Evolutionary conservation across 2,329 filamentous ascomycete species (phyloP), one percentile per base, ranked within the genome.

Genomic region (Septoria linicola): DNA sequence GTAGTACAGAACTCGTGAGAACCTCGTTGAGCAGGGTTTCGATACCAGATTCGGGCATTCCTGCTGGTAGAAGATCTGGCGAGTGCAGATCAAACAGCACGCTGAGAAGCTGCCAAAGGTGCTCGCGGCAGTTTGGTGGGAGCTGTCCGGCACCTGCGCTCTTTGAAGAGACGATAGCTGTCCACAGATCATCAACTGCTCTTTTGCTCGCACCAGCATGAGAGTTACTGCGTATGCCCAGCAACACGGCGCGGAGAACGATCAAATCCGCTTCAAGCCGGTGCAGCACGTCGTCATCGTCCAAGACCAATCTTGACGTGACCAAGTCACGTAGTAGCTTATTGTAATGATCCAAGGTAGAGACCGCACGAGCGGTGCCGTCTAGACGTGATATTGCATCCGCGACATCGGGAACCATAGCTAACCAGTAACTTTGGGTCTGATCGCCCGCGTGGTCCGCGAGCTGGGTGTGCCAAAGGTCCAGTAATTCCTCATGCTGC

Each of bases 381-480:
- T 25, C 16, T 11, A 36, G 14, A 19, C 17, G 39, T 40, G 44
- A 36, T 48, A 48, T 21, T 10, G 36, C 44, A 8, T 40, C 36
- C 4, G 23, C 36, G 16, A 48, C 31, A 10, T 31, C 25, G 25
- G 35, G 35, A 17, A 40, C 44, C 17, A 48, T 20, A 14, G 27
- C 16, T n/a, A 25, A 17, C 44, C 44, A 48, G 10, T 40, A 14
- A 11, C n/a, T 8, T 16, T 14, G 17, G 31, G 44, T 11, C 10
- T 41, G 11, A 19, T 40, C 25, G 25, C 55, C 36, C 60, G 48
- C 17, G n/a, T 13, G n/a, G 13, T 19, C 14, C 14, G 27, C 8
- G 21, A 68, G 56, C 43, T 66, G 58, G n/a, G 52, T 32, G 7
- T 57, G 51, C 66, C 66, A 69, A 8, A 62, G 44, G 11, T 64